Percentiles rank a stretch among this genome's conserved stretches.
Evolutionary conservation across 2,329 filamentous ascomycete genomes (phyloP).

Genomic region (Penicillium sp.): DNA sequence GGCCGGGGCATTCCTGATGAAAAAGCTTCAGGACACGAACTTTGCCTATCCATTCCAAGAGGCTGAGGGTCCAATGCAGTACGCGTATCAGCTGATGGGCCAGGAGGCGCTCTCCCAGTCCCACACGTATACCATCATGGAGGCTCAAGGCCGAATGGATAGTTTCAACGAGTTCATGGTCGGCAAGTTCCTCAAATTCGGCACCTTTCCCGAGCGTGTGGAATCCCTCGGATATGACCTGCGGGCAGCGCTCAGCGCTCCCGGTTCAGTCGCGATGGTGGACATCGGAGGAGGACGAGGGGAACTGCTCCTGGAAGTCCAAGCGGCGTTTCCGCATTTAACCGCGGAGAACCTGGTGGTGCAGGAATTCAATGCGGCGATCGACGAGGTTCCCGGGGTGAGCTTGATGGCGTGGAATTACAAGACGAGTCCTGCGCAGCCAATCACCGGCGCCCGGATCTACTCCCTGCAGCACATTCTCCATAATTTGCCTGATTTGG

Average conservation of each 20-base stretch:
- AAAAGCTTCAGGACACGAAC: slow-evolving; percentile 32
- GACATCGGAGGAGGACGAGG: slow-evolving; percentile 42
- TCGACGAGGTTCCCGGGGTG: slow-evolving; percentile 27
- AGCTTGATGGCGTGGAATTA: slow-evolving; percentile 38
- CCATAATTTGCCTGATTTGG: slow-evolving; percentile 39
- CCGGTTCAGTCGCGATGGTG: slow-evolving; percentile 28
- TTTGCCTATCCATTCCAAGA: slow-evolving; percentile 39
- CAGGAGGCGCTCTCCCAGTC: slow-evolving; percentile 26
- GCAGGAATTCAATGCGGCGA: slow-evolving; percentile 38
- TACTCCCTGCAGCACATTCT: slow-evolving; percentile 39
- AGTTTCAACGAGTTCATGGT: slow-evolving; percentile 44
- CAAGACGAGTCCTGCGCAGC: slow-evolving; percentile 34
- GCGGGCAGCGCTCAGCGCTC: slow-evolving; percentile 19
- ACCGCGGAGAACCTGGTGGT: slow-evolving; percentile 29
- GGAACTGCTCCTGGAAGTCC: slow-evolving; percentile 38
- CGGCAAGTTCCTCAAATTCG: slow-evolving; percentile 38
- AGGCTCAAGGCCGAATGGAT: slow-evolving; percentile 35
- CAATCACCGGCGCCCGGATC: slow-evolving; percentile 32
- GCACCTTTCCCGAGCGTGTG: slow-evolving; percentile 33
- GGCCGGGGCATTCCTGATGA: slow-evolving; percentile 37
- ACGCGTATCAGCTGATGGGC: slow-evolving; percentile 36
- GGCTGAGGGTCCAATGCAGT: slow-evolving; percentile 34
- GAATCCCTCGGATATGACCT: slow-evolving; percentile 35
- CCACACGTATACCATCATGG: slow-evolving; percentile 41
- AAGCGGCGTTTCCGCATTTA: slow-evolving; percentile 34